Conservation (phyloP, 108 stramenopile species). For the Cyclotella sp. region DNA sequence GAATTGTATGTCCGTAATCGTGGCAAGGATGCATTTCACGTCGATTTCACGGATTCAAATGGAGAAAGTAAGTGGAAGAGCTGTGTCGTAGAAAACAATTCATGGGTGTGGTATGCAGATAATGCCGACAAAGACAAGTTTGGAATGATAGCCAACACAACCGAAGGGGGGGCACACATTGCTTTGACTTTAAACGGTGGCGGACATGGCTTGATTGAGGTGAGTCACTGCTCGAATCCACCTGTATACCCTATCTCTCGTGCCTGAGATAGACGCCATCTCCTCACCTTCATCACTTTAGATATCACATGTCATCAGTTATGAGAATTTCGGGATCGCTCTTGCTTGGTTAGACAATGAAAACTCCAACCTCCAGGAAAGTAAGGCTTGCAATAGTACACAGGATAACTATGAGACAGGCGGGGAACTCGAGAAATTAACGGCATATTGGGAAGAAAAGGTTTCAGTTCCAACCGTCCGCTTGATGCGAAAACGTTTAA, state of each 20-base stretch:
- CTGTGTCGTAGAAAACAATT: neutral
- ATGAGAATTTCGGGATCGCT: neutral
- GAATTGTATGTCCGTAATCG: constrained; percentile 15
- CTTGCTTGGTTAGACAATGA: neutral
- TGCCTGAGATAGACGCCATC: no score
- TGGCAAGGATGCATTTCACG: neutral
- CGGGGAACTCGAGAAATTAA: neutral
- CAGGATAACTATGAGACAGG: neutral
- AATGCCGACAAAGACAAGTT: constrained; percentile 37
- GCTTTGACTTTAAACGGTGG: neutral
- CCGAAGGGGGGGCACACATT: neutral
- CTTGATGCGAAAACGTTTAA: neutral
- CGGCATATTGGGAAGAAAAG: neutral
- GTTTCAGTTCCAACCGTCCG: neutral
- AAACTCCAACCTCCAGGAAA: neutral
- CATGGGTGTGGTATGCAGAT: constrained; percentile 42
- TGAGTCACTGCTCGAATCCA: no score
- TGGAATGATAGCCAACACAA: constrained; percentile 10
- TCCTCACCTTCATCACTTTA: no score
- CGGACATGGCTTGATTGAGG: neutral
- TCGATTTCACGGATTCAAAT: constrained; percentile 33
- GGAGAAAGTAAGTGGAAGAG: constrained; percentile 18
- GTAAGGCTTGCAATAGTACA: neutral
- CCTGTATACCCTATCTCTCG: no score
- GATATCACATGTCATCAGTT: neutral